Evolutionary conservation across 202 grass and related monocot species (phyloP), one percentile per base, ranked within the genome.

Genomic region (Musa balbisiana): DNA sequence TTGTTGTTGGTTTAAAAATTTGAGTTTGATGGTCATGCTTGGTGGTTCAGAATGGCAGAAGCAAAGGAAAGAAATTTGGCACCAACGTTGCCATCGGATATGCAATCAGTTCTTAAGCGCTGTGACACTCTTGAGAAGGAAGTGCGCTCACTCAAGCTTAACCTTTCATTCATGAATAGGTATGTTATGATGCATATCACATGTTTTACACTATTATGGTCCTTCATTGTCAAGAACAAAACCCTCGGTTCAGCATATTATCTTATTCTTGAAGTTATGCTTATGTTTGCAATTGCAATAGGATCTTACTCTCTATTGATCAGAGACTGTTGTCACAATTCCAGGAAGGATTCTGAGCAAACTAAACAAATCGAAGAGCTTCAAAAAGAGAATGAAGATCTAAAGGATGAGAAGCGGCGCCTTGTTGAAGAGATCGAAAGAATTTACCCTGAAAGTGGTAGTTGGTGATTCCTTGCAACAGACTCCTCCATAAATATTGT

Each of bases 261-360:
- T 14, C 26, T 69, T 49, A 16, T 76, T 76, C n/a, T 76, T 64
- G 17, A 64, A 4, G 6, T 20, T 22, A 15, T 72, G 50, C 21
- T 27, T 53, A 10, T 12, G 70, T 52, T 73, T 21, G 13, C 19
- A 24, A 53, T 53, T 53, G 49, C n/a, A 51, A 72, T 50, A 50
- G 52, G 20, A 19, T 11, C 29, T 72, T 72, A 52, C 49, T 15
- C 58, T 13, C 10, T 52, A 82, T 67, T 67, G 12, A 29, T 11
- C 64, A 29, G 25, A 67, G 27, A 13, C 33, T 19, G 2, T 70
- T 70, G 43, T n/a, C 2, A 6, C 33, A 0, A 67, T 74, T 72
- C 52, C 82, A 92, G 87, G 78, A 92, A 92, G 74, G 90, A 92
- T 81, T 92, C 90, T 70, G 90, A 92, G 26, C 87, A 92, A 72